These are phyloP conservation scores for Rhodotorula sp. DNA, from an alignment of 1,284 basidiomycete genomes.

Conservation along the genomic window DNA sequence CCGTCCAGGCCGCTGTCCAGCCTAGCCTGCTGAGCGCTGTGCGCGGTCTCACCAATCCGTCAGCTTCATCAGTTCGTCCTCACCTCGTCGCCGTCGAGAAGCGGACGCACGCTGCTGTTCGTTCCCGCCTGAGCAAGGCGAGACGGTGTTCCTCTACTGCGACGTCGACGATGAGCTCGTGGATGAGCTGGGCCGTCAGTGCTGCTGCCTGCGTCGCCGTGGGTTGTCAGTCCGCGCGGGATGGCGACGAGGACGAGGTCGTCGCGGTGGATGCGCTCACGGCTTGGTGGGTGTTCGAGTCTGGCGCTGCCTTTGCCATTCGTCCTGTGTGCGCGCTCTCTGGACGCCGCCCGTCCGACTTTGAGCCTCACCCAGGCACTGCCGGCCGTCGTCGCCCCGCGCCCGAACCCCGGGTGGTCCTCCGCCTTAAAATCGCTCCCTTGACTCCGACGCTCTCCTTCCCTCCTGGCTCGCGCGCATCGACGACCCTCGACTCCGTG, in stretches of 20 bases:
- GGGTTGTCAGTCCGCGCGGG: not conserved
- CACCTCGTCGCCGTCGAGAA: not conserved
- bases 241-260: not conserved
- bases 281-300: not conserved
- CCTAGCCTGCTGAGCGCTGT: not conserved
- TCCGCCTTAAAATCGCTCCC: not conserved
- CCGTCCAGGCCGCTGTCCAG: not conserved
- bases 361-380: too few relatives aligned
- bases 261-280: not conserved
- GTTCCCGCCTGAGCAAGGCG: constrained; percentile 1
- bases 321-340: not conserved
- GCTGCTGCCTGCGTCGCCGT: constrained; percentile 5
- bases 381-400: too few relatives aligned
- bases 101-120: constrained; percentile 11
- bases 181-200: constrained; percentile 21
- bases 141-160: constrained; percentile 33
- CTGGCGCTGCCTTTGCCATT: not conserved
- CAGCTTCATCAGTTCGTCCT: not conserved
- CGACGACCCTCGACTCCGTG: too few relatives aligned
- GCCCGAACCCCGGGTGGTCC: not conserved
- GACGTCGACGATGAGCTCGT: constrained; percentile 28
- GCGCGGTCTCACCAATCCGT: not conserved
- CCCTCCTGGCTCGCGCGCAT: not conserved
- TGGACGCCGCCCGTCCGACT: not conserved
- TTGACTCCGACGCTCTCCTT: not conserved